phyloP scores from a whole-genome alignment of 169 alveolate genomes.

The Plasmodium berghei region DNA sequence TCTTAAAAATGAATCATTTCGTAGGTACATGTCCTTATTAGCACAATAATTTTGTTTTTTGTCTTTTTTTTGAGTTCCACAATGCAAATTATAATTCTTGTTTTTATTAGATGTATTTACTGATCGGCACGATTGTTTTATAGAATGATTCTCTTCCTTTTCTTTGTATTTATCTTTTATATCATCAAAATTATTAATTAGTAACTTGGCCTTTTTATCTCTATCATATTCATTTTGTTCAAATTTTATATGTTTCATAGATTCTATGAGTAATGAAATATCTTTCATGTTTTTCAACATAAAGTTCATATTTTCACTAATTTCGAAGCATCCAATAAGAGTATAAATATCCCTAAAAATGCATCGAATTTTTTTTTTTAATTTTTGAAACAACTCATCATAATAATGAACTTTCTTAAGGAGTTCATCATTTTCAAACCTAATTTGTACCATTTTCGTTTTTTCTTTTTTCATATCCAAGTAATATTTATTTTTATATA shows the following conservation, averaged over 20 bases:
- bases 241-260: constrained; percentile 8
- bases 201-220: constrained; percentile 19
- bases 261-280: constrained; percentile 31
- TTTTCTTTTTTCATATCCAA: constrained; percentile 53
- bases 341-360: constrained; percentile 1
- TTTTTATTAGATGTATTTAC: constrained; percentile 25
- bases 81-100: neutral
- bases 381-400: constrained; percentile 15
- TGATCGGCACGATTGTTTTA: constrained; percentile 7
- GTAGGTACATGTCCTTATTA: constrained; percentile 22
- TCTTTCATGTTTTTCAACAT: constrained; percentile 19
- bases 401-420: constrained; percentile 34
- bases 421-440: constrained; percentile 21
- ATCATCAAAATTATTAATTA: constrained; percentile 5
- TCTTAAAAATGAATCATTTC: constrained; percentile 30
- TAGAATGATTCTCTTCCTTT: constrained; percentile 7
- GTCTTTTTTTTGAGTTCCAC: constrained; percentile 11
- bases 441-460: constrained; percentile 20
- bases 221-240: constrained; percentile 11
- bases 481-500: constrained; percentile 53
- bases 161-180: constrained; percentile 15
- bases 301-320: constrained; percentile 18
- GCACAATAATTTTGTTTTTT: constrained; percentile 1
- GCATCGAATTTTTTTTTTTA: constrained; percentile 47
- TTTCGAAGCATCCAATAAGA: constrained; percentile 28